These are phyloP conservation scores for Blakeslea trispora DNA, from an alignment of 371 early-diverging fungal genomes.

Conservation along the genomic window DNA sequence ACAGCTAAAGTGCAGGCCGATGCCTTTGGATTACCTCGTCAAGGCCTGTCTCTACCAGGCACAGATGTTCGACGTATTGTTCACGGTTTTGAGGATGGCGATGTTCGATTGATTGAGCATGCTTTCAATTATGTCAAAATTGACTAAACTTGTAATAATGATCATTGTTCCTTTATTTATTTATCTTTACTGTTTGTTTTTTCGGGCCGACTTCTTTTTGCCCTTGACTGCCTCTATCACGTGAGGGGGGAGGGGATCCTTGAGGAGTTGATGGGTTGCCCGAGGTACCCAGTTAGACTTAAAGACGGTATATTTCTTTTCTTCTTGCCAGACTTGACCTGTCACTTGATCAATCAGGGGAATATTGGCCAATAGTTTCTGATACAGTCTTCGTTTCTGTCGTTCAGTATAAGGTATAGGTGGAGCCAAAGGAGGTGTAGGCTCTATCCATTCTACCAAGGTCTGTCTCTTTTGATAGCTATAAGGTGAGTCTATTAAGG, in stretches of 20 bases:
- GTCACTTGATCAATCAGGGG: neutral
- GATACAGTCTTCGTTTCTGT: neutral
- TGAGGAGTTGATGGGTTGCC: neutral
- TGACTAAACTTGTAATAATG: too few species aligned
- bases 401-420: neutral
- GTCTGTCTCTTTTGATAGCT: neutral
- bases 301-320: neutral
- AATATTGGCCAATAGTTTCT: neutral
- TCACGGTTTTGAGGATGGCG: constrained; percentile 46
- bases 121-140: constrained; percentile 27
- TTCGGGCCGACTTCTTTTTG: neutral
- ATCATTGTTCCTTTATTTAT: too few species aligned
- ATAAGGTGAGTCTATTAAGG: neutral
- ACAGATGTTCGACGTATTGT: constrained; percentile 27
- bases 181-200: too few species aligned
- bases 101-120: constrained; percentile 43
- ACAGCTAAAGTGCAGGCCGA: constrained; percentile 1
- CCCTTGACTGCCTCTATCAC: neutral
- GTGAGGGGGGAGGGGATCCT: neutral
- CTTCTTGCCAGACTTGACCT: neutral
- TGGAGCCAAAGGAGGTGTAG: neutral
- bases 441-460: neutral
- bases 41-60: neutral
- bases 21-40: constrained; percentile 14
- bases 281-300: neutral